Base-by-base conservation (phyloP, 1,139 yeast species). In the Tardiomyces depauwii region DNA sequence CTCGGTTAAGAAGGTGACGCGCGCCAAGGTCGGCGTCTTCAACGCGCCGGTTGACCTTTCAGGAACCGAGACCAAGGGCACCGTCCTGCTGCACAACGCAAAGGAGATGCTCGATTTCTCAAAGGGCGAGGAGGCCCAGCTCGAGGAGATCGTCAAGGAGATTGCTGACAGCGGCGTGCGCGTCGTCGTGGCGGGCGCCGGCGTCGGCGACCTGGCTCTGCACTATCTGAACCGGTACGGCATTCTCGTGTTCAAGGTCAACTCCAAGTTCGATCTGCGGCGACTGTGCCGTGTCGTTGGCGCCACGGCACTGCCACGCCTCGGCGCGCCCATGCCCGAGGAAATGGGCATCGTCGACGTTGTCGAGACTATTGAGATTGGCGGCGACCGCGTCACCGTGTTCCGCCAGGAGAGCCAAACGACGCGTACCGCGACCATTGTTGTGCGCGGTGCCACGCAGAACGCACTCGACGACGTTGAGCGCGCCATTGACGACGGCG, bases 401-500 rank as follows among this genome's bases (percentile, higher is more conserved):
- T 89, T 91, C 72, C 78, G 88, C 63, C 98, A 91, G 67, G 72
- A 72, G 49, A 71, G 67, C 42, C 44, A 49, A 18, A 49, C 57
- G 40, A 80, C 95, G 28, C 75, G 85, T 56, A 91, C 98, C 4
- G 82, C 97, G 12, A 91, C 98, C 9, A 88, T 91, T 56, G 82
- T 91, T 43, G 72, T 93, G 47, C 80, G 98, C 66, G 98, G 98
- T 47, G 98, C 98, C 41, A 91, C 98, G n/a, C 94, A 88, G 65
- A 88, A 87, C 66, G 79, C 76, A 62, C 72, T 91, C 61, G 98
- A 93, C 59, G 97, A 91, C 62, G 77, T 91, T 50, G 98, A 91
- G 71, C 81, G 98, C 60, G 95, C 97, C 45, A 87, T 91, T 53
- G 97, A 91, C 63, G 98, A 91, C 60, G 96, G 97, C 60, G 96